Conservation (phyloP, 768 basidiomycete genomes). For the Pholiota molesta region DNA sequence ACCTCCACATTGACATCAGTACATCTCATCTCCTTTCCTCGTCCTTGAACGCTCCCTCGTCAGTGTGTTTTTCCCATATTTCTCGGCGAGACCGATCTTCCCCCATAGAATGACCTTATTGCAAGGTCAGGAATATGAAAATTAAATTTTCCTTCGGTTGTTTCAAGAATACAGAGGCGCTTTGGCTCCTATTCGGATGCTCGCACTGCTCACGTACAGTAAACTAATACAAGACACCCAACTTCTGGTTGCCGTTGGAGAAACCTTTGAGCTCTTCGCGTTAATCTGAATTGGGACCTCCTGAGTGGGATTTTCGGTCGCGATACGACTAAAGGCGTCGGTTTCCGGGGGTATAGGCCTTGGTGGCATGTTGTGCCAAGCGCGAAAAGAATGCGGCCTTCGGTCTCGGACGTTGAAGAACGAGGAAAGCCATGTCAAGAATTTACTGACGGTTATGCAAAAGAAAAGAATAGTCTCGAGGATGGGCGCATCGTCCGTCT, state of each 20-base stretch:
- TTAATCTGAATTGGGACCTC: neutral
- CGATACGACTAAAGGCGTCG: neutral
- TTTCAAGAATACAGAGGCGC: neutral
- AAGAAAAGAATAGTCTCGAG: too few species aligned
- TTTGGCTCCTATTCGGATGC: too few species aligned
- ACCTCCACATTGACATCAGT: too few species aligned
- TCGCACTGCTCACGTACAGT: neutral
- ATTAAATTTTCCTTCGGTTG: too few species aligned
- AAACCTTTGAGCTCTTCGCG: neutral
- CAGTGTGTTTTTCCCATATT: neutral
- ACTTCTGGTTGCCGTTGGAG: neutral
- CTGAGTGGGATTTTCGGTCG: slow-evolving; percentile 1
- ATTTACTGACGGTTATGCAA: too few species aligned
- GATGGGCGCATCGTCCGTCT: neutral
- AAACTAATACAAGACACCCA: too few species aligned
- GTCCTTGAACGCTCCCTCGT: neutral
- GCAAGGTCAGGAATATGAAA: neutral
- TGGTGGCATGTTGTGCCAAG: slow-evolving; percentile 5
- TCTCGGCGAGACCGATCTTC: neutral
- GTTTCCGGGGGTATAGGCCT: slow-evolving; percentile 4
- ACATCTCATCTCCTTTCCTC: too few species aligned
- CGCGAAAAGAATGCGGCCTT: neutral
- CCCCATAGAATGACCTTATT: neutral
- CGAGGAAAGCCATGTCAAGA: neutral
- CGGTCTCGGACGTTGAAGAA: neutral